Evolutionary conservation across 495 filamentous ascomycete species (phyloP).

Genomic region (Aspergillus incahuasiensis): DNA sequence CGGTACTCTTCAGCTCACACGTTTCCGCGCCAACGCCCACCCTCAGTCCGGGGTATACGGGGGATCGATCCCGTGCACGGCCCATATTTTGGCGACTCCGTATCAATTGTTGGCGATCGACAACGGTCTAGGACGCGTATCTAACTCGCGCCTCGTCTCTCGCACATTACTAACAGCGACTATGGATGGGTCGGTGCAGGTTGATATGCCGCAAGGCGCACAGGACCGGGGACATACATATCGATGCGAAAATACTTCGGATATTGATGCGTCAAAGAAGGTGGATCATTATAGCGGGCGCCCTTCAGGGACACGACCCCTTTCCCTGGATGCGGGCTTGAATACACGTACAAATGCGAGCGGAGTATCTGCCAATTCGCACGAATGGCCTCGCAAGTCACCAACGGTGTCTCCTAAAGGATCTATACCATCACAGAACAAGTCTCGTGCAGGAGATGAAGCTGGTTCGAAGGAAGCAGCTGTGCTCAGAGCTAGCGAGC

Average conservation of each 20-base stretch:
- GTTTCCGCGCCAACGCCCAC: slow-evolving; percentile 1
- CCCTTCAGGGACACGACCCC: background rate
- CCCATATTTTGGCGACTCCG: background rate
- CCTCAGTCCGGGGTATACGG: slow-evolving; percentile 11
- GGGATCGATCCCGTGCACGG: background rate
- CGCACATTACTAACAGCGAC: background rate
- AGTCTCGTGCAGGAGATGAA: background rate
- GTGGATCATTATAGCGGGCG: background rate
- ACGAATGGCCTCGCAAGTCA: background rate
- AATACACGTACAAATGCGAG: background rate
- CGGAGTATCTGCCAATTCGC: background rate
- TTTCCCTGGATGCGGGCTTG: background rate
- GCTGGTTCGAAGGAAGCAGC: background rate
- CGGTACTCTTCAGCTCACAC: slow-evolving; percentile 9
- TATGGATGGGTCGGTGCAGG: slow-evolving; percentile 16
- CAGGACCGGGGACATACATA: slow-evolving; percentile 17
- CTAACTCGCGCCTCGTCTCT: background rate
- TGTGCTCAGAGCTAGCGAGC: background rate
- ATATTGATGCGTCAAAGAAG: background rate
- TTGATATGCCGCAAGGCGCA: slow-evolving; percentile 18
- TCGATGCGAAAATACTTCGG: background rate
- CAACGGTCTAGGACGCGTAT: background rate
- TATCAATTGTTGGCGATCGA: background rate
- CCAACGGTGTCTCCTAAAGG: background rate
- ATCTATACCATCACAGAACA: background rate